Evolutionary conservation across 78 protist species (phyloP).

Genomic region (Bodo saltans): DNA sequence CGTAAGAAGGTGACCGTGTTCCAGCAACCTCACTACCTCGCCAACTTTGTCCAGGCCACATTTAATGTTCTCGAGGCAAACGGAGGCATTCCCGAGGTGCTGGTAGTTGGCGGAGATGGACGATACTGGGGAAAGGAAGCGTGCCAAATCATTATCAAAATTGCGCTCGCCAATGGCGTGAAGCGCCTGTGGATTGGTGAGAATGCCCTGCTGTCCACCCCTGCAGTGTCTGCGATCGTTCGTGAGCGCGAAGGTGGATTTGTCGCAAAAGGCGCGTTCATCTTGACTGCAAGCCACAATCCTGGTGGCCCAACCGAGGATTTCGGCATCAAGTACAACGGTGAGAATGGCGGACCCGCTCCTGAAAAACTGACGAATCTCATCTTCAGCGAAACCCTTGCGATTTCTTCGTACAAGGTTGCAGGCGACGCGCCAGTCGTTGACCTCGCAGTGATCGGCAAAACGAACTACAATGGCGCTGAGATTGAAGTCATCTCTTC

Average conservation of each 20-base stretch:
- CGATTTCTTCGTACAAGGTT: slow-evolving; percentile 38
- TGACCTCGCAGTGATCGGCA: not conserved
- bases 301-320: slow-evolving; percentile 95
- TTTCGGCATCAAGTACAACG: slow-evolving; percentile 95
- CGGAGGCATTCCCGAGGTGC: not conserved
- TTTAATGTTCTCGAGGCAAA: slow-evolving; percentile 41
- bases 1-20: slow-evolving; percentile 75
- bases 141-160: slow-evolving; percentile 71
- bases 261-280: slow-evolving; percentile 81
- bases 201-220: slow-evolving; percentile 91
- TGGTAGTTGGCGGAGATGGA: slow-evolving; percentile 96
- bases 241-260: slow-evolving; percentile 54
- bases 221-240: slow-evolving; percentile 84
- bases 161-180: slow-evolving; percentile 87
- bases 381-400: slow-evolving; percentile 56
- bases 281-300: slow-evolving; percentile 94
- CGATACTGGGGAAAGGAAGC: slow-evolving; percentile 73
- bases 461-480: slow-evolving; percentile 15
- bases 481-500: slow-evolving; percentile 72
- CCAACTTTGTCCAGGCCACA: slow-evolving; percentile 82
- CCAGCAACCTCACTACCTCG: slow-evolving; percentile 57
- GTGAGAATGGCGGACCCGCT: slow-evolving; percentile 91
- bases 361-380: slow-evolving; percentile 81
- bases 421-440: not conserved
- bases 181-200: slow-evolving; percentile 58